Conservation (phyloP, 345 rosid genomes). For the Tarenaya hassleriana region DNA sequence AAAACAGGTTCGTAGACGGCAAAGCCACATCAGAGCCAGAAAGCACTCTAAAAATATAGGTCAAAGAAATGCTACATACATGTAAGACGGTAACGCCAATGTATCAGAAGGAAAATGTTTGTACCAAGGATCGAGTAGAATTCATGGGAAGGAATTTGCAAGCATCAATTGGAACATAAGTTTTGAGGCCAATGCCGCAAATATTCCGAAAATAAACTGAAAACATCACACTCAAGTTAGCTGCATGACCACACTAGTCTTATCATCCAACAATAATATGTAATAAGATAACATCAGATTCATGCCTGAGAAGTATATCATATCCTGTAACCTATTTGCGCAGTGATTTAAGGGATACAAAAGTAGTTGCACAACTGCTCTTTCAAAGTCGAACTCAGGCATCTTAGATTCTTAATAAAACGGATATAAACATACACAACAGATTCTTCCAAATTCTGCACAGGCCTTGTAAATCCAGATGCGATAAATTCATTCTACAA, state of each 20-base stretch:
- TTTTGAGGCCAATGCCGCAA: background rate
- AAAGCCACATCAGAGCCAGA: background rate
- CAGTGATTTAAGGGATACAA: slow-evolving; percentile 3
- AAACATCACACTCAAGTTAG: background rate
- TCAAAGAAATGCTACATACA: background rate
- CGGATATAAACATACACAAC: too few species aligned
- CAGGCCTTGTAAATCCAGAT: too few species aligned
- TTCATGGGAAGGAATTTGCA: background rate
- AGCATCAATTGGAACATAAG: background rate
- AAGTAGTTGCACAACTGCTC: too few species aligned
- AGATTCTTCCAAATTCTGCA: background rate
- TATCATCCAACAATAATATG: background rate
- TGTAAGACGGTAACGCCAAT: background rate
- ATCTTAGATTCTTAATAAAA: too few species aligned
- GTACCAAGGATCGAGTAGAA: slow-evolving; percentile 2
- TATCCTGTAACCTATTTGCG: background rate
- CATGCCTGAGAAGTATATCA: slow-evolving; percentile 1
- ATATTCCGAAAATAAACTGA: slow-evolving; percentile 3
- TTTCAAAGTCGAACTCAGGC: too few species aligned
- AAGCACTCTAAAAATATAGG: background rate
- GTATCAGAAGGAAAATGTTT: slow-evolving; percentile 4
- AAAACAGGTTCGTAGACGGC: background rate
- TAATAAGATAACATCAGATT: slow-evolving; percentile 4
- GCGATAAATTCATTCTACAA: background rate
- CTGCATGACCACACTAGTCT: slow-evolving; percentile 6